Percentiles rank a stretch among this genome's conserved stretches.
Conservation (phyloP, 2,329 filamentous ascomycete species). For the Penicillium rolfsii region DNA sequence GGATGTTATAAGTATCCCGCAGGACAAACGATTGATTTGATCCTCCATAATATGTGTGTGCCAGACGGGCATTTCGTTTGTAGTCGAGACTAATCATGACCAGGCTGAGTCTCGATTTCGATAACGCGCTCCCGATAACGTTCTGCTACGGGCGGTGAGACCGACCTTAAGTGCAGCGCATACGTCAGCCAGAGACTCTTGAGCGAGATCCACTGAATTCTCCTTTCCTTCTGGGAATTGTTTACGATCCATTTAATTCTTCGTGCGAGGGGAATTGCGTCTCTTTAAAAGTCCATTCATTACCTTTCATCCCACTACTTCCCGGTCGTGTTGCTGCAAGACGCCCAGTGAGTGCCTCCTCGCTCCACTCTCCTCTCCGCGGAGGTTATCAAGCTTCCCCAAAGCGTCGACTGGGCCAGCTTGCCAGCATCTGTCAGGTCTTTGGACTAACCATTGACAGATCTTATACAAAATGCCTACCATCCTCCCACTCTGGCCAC, state of each 20-base stretch:
- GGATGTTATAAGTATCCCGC: constrained; percentile 6
- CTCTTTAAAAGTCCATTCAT: not conserved
- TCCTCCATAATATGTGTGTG: not conserved
- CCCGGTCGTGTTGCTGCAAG: not conserved
- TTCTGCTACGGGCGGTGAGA: constrained; percentile 13
- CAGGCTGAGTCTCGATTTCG: constrained; percentile 10
- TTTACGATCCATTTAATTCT: not conserved
- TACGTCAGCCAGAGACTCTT: constrained; percentile 17
- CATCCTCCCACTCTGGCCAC: constrained; percentile 65
- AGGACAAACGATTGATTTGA: constrained; percentile 11
- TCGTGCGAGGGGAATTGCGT: not conserved
- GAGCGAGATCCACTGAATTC: constrained; percentile 4
- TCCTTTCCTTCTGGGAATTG: not conserved
- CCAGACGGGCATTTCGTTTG: not conserved
- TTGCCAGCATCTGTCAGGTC: not conserved
- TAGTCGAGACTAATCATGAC: not conserved
- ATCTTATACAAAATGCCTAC: constrained; percentile 38
- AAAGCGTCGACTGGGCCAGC: not conserved
- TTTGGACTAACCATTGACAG: not conserved
- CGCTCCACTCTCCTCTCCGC: not conserved
- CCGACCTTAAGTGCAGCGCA: constrained; percentile 8
- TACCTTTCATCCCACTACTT: too few relatives aligned
- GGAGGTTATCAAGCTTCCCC: not conserved
- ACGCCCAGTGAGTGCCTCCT: not conserved
- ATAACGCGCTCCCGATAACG: constrained; percentile 21